Conservation (phyloP, 106 monocot genomes). For the Allium sativum region DNA sequence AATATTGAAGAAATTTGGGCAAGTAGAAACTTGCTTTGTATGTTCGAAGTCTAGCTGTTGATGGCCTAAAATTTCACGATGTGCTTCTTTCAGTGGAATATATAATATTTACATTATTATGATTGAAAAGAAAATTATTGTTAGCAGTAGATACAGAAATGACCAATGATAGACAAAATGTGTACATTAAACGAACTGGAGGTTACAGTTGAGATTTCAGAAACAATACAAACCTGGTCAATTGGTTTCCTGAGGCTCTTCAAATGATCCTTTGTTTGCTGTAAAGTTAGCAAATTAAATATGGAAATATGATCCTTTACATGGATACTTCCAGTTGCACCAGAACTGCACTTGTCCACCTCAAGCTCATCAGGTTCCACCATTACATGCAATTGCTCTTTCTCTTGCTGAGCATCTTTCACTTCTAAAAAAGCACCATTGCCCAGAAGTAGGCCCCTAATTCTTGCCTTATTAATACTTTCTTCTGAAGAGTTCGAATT, state of each 20-base stretch:
- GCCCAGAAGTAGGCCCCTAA: neutral
- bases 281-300: constrained; percentile 32
- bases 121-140: too few relatives aligned
- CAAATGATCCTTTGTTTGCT: constrained; percentile 28
- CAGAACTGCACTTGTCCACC: neutral
- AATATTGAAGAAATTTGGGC: too few relatives aligned
- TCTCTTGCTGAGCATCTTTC: constrained; percentile 4
- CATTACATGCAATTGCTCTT: neutral
- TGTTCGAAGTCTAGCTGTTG: too few relatives aligned
- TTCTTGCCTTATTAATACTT: neutral
- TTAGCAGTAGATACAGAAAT: too few relatives aligned
- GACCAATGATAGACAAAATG: too few relatives aligned
- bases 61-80: too few relatives aligned
- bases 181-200: too few relatives aligned
- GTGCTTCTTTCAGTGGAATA: too few relatives aligned
- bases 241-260: constrained; percentile 13
- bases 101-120: too few relatives aligned
- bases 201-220: neutral
- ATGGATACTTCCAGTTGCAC: constrained; percentile 1
- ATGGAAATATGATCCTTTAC: constrained; percentile 18
- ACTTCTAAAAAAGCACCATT: neutral
- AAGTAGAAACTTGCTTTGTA: too few relatives aligned
- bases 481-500: neutral
- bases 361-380: constrained; percentile 5
- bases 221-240: constrained; percentile 16